phyloP scores from a whole-genome alignment of 495 filamentous ascomycete genomes.

The Usnea hakonensis region DNA sequence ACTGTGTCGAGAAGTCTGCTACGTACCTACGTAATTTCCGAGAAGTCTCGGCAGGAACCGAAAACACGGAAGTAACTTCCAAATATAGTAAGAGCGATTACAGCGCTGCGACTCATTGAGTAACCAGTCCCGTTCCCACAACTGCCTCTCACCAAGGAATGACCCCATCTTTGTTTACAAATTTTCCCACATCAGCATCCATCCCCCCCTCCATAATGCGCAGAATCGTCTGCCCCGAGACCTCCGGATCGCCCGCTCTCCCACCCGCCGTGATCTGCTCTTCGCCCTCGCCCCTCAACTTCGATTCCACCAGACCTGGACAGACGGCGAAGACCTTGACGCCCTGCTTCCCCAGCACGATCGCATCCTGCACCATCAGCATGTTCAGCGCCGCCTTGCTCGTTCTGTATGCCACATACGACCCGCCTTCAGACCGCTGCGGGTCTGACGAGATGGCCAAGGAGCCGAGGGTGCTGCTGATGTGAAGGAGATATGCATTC shows the following conservation, averaged over 20 bases:
- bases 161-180: conserved; percentile 28
- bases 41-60: too few relatives aligned
- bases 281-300: conserved; percentile 31
- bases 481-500: conserved; percentile 27
- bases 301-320: conserved; percentile 30
- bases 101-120: too few relatives aligned
- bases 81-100: too few relatives aligned
- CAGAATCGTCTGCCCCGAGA: conserved; percentile 29
- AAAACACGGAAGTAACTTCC: too few relatives aligned
- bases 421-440: neutral
- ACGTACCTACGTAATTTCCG: too few relatives aligned
- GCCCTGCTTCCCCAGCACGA: conserved; percentile 16
- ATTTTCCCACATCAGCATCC: conserved; percentile 31
- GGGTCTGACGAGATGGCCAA: conserved; percentile 3
- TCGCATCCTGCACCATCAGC: conserved; percentile 17
- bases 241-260: conserved; percentile 30
- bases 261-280: conserved; percentile 25
- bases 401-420: conserved; percentile 18
- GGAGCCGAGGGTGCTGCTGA: conserved; percentile 26
- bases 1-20: too few relatives aligned
- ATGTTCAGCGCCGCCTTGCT: conserved; percentile 30
- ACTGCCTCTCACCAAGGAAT: conserved; percentile 27
- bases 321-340: conserved; percentile 26
- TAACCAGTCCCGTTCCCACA: too few relatives aligned
- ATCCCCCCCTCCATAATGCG: conserved; percentile 31